Evolutionary conservation across 805 yeast genomes (phyloP), one percentile per base, ranked within the genome.

Genomic region (Myxozyma neglecta): DNA sequence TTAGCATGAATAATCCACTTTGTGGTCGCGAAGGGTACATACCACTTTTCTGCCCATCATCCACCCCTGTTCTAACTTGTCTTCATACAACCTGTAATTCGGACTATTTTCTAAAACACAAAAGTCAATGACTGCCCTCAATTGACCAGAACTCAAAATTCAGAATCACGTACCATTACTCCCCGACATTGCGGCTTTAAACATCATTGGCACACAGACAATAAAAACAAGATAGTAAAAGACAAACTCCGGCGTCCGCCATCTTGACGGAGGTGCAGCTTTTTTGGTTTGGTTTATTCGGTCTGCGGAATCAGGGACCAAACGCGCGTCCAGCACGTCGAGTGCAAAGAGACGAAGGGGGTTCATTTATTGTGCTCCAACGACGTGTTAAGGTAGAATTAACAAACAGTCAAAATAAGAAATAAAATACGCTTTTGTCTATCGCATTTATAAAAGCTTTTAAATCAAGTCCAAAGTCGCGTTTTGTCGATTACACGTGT

Each of bases 41-140:
- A 65, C 72, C 46, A 90, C 96, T 74, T 87, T 88, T 32, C 97
- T 77, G 8, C 96, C 97, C 71, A 87, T 83, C 68, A 91, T 76
- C 98, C 98, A 93, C 4, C 99, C 98, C 6, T 84, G 79, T 35
- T 87, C 80, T 55, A 93, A 77, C 43, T 86, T 76, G 53, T 83
- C 81, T 66, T 81, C 81, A 70, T 82, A 90, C 53, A 77, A 77
- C 18, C 81, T 80, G 71, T 87, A 93, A 71, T 90, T 90, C 10
- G 88, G 86, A 69, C 89, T 90, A 1, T 84, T 77, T 66, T 85
- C 87, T 73, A 65, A 10, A 61, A 71, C 13, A 6, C 6, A 7
- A 18, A 13, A 18, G 7, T 13, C 9, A 34, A 34, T n/a, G 51
- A 11, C 29, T 10, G 10, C 16, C 46, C n/a, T 5, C 29, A 29